phyloP scores from a whole-genome alignment of 495 filamentous ascomycete genomes.

The Aspergillus hancockii region DNA sequence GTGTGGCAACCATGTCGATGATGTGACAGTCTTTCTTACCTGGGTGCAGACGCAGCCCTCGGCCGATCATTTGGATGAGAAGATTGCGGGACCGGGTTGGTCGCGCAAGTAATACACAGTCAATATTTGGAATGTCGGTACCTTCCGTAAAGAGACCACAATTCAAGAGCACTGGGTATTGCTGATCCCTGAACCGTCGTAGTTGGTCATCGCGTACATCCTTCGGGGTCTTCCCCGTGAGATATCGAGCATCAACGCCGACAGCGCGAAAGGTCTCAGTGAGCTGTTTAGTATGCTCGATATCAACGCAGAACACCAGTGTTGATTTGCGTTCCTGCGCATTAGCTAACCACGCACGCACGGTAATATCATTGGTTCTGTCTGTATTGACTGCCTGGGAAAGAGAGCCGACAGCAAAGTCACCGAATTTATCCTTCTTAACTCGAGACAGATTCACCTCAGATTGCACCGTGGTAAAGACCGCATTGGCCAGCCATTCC shows the following conservation, averaged over 20 bases:
- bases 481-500: slow-evolving; percentile 77
- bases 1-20: slow-evolving; percentile 90
- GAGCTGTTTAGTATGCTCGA: slow-evolving; percentile 73
- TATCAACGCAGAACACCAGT: slow-evolving; percentile 88
- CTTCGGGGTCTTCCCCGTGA: slow-evolving; percentile 76
- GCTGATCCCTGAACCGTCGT: slow-evolving; percentile 68
- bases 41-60: slow-evolving; percentile 79
- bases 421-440: slow-evolving; percentile 63
- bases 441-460: slow-evolving; percentile 74
- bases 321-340: slow-evolving; percentile 77
- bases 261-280: slow-evolving; percentile 72
- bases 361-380: slow-evolving; percentile 74
- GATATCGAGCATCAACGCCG: slow-evolving; percentile 79
- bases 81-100: slow-evolving; percentile 90
- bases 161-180: slow-evolving; percentile 89
- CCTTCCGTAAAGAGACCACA: slow-evolving; percentile 97
- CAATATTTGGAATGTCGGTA: slow-evolving; percentile 96
- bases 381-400: slow-evolving; percentile 79
- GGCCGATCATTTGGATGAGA: slow-evolving; percentile 95
- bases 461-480: slow-evolving; percentile 90
- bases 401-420: slow-evolving; percentile 74
- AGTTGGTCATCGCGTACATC: slow-evolving; percentile 64
- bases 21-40: slow-evolving; percentile 90
- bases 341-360: slow-evolving; percentile 80
- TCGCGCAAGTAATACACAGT: slow-evolving; percentile 85